These are phyloP conservation scores for Paecilomyces niveus DNA, from an alignment of 2,329 filamentous ascomycete species.

Conservation along the genomic window DNA sequence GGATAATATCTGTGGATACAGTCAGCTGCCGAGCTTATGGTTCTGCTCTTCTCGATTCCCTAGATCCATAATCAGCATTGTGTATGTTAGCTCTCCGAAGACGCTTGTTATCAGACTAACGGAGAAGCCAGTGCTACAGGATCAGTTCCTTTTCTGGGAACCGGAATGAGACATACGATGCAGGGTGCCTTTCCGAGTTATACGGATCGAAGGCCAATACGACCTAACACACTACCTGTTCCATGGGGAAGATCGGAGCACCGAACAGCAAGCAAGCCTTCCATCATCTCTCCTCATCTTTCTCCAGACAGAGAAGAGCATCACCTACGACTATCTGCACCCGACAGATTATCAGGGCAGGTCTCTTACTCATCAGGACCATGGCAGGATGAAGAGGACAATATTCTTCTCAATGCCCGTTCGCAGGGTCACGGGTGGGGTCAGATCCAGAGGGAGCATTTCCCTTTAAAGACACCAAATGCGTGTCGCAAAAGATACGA, in stretches of 20 bases:
- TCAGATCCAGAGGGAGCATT: conserved; percentile 69
- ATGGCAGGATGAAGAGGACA: conserved; percentile 70
- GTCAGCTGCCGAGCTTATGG: not conserved
- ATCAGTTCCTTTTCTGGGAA: not conserved
- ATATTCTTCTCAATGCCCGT: conserved; percentile 63
- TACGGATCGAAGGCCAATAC: not conserved
- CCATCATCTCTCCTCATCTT: not conserved
- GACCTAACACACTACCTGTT: not conserved
- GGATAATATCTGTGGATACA: not conserved
- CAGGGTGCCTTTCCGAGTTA: not conserved
- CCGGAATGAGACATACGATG: not conserved
- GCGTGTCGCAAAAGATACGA: conserved; percentile 88
- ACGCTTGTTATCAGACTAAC: not conserved
- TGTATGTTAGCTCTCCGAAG: not conserved
- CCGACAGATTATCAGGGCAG: not conserved
- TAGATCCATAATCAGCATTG: not conserved
- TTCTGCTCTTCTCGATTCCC: not conserved
- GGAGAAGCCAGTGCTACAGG: not conserved
- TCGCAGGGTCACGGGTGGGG: conserved; percentile 75
- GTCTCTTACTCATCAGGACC: conserved; percentile 38
- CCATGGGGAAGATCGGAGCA: not conserved
- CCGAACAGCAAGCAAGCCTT: not conserved
- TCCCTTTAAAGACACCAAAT: conserved; percentile 69
- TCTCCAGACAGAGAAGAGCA: not conserved
- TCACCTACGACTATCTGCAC: conserved; percentile 1